phyloP scores from a whole-genome alignment of 768 basidiomycete genomes.

The Amyloporia xantha region DNA sequence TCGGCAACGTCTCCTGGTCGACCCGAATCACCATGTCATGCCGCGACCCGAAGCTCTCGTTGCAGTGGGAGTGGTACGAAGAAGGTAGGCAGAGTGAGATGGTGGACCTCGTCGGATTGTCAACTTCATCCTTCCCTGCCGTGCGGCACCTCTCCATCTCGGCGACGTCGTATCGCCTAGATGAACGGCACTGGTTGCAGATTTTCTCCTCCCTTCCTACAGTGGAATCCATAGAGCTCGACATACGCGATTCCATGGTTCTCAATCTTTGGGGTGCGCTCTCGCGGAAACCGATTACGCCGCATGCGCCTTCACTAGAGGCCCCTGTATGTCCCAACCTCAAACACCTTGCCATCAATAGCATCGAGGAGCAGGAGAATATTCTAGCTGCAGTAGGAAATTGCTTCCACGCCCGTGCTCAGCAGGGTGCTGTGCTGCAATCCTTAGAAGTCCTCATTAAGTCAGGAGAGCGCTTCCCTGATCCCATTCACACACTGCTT shows the following conservation, averaged over 20 bases:
- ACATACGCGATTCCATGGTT: conserved; percentile 1
- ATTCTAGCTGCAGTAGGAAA: neutral
- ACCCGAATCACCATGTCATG: neutral
- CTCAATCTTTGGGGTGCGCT: neutral
- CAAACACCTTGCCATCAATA: neutral
- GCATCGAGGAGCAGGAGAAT: neutral
- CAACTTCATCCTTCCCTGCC: neutral
- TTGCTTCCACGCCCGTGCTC: neutral
- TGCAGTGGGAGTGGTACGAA: conserved; percentile 4
- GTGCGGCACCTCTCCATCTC: neutral
- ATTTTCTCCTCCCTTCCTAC: neutral
- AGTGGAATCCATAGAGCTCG: neutral
- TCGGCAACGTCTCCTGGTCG: neutral
- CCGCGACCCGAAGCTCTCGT: neutral
- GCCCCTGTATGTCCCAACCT: neutral
- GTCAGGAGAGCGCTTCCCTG: neutral
- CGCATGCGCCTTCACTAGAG: neutral
- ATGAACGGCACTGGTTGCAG: neutral
- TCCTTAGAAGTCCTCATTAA: neutral
- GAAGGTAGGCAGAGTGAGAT: neutral
- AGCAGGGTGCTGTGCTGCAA: neutral
- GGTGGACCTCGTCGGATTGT: neutral
- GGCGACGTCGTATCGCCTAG: neutral
- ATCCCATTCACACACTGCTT: neutral
- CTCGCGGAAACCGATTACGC: neutral